A percentile compares a stretch with the other conserved stretches of the same genome.
phyloP scores from a whole-genome alignment of 306 rosid genomes.

The Argentina anserina region DNA sequence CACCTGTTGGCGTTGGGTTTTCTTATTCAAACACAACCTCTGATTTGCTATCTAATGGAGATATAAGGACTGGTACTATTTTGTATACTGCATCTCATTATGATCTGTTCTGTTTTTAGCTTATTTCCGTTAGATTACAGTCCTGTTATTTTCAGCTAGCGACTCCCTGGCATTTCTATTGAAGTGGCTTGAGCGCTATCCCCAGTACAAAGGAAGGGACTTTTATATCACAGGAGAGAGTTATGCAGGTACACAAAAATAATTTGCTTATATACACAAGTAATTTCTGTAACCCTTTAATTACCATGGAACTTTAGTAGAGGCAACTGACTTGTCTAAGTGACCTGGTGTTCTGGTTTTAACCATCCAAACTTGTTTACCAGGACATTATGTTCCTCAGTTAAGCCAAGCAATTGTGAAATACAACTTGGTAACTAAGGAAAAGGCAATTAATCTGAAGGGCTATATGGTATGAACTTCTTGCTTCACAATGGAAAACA shows the following conservation, averaged over 20 bases:
- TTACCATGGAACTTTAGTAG: not conserved
- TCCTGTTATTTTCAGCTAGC: constrained; percentile 43
- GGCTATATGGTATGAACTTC: constrained; percentile 67
- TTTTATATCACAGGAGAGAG: constrained; percentile 82
- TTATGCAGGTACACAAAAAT: constrained; percentile 63
- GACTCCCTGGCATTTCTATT: constrained; percentile 62
- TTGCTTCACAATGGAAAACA: not conserved
- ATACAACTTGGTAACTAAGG: constrained; percentile 43
- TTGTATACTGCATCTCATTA: not conserved
- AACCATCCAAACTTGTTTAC: constrained; percentile 22
- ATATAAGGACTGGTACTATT: constrained; percentile 62
- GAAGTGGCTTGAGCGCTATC: constrained; percentile 84
- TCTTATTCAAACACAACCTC: constrained; percentile 80
- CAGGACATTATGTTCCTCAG: constrained; percentile 98
- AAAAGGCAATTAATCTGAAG: constrained; percentile 61
- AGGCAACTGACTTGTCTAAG: not conserved
- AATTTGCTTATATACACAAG: not conserved
- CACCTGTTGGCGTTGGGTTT: constrained; percentile 95
- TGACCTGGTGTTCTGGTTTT: constrained; percentile 5
- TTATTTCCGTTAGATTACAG: constrained; percentile 14
- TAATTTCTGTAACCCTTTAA: not conserved
- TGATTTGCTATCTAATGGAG: constrained; percentile 64
- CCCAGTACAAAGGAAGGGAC: constrained; percentile 60
- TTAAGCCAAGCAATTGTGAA: constrained; percentile 76
- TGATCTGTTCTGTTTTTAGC: constrained; percentile 4